Evolutionary conservation across 1,284 basidiomycete species (phyloP), one percentile per base, ranked within the genome.

Genomic region (Marasmius fiardii): DNA sequence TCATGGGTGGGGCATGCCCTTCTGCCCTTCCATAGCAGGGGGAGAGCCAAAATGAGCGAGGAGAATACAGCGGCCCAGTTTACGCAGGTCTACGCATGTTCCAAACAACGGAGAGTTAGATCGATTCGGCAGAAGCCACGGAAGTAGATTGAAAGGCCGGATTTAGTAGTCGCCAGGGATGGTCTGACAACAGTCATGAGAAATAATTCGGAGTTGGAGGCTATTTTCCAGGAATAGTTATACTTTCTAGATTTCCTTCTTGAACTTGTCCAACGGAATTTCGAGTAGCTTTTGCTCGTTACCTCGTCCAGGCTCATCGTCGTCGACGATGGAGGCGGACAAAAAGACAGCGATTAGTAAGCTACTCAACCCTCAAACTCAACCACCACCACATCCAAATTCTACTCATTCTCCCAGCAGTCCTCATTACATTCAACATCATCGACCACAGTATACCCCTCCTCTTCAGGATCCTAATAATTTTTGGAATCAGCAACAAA

Each of bases 281-380:
- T 28, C 26, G 11, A 28, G 23, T 28, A 24, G 23, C 28, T 33
- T 31, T 8, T 47, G 11, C 12, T n/a, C 24, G 23, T 24, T 31
- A 14, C 12, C 16, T 48, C 7, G 14, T 20, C n/a, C 11, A 20
- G 43, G n/a, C 20, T 44, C 43, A 24, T 14, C 43, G 43, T 24
- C 45, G 45, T 48, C 28, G 45, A 48, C n/a, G 24, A 31, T 31
- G 45, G 43, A 21, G 43, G 43, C 43, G 21, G 45, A 68, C 37
- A 75, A 72, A 64, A 75, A 74, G 58, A 71, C 71, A 10, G 74
- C 74, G 5, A 76, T 77, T 52, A 71, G 63, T 58, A 71, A 74
- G 31, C 65, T 77, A 45, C 68, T 77, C 52, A 77, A 77, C 57
- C 75, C 67, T 66, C 70, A 37, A 58, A 57, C 48, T 61, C 57